phyloP scores from a whole-genome alignment of 1,284 basidiomycete genomes.

The Austroboletus novae-zelandiae region DNA sequence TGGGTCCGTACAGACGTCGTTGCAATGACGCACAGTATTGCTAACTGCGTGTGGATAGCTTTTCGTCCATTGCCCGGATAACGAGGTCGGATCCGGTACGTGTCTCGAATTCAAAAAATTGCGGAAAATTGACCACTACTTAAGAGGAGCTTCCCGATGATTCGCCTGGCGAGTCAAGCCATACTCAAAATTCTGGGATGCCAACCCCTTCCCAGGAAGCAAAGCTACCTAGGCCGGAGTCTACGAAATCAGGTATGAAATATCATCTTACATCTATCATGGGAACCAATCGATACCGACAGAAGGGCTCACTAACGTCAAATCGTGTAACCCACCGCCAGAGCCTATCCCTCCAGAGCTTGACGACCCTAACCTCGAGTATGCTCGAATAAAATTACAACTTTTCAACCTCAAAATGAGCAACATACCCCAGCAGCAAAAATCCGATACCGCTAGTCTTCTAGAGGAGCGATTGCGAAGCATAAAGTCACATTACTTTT shows the following conservation, averaged over 20 bases:
- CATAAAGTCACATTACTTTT: slow-evolving; percentile 72
- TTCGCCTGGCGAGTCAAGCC: slow-evolving; percentile 1
- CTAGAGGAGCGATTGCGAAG: slow-evolving; percentile 55
- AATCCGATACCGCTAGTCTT: background rate
- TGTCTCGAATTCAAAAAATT: background rate
- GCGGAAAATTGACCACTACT: slow-evolving; percentile 3
- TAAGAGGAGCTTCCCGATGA: slow-evolving; percentile 12
- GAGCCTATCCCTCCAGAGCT: slow-evolving; percentile 34
- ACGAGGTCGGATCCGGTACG: slow-evolving; percentile 50
- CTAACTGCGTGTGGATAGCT: slow-evolving; percentile 47
- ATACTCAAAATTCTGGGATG: slow-evolving; percentile 1
- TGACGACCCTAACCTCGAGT: slow-evolving; percentile 62
- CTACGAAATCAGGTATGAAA: slow-evolving; percentile 33
- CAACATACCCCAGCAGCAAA: slow-evolving; percentile 3
- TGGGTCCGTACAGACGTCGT: slow-evolving; percentile 61
- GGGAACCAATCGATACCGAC: slow-evolving; percentile 17
- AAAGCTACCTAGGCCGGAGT: slow-evolving; percentile 1
- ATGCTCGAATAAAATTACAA: slow-evolving; percentile 59
- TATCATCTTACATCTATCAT: slow-evolving; percentile 33
- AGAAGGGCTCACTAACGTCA: slow-evolving; percentile 5
- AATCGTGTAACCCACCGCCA: slow-evolving; percentile 20
- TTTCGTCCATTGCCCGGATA: slow-evolving; percentile 63
- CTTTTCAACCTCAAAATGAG: slow-evolving; percentile 42
- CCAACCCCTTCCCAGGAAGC: slow-evolving; percentile 1
- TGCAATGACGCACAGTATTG: background rate